Conservation (phyloP, 345 rosid genomes). For the Rhodamnia argentea region DNA sequence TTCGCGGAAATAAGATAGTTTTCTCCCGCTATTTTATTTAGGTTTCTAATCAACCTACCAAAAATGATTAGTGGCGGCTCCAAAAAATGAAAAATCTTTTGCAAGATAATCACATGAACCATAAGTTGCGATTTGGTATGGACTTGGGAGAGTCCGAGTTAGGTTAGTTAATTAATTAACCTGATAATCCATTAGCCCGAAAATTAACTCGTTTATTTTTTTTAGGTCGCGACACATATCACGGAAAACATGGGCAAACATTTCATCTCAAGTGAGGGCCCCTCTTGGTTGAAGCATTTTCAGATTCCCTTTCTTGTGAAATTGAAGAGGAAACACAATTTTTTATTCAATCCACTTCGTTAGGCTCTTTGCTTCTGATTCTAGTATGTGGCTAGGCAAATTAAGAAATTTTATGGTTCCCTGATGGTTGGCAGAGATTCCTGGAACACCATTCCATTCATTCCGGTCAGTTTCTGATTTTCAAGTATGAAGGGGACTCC, state of each 20-base stretch:
- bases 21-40: too few relatives aligned
- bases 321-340: not conserved
- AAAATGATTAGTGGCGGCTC: too few relatives aligned
- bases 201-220: too few relatives aligned
- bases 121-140: too few relatives aligned
- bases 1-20: too few relatives aligned
- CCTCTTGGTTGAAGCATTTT: not conserved
- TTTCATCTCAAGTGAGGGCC: not conserved
- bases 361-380: not conserved
- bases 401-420: not conserved
- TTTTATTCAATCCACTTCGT: not conserved
- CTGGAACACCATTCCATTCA: not conserved
- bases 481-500: conserved; percentile 4
- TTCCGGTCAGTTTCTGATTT: not conserved
- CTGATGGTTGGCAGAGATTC: not conserved
- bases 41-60: too few relatives aligned
- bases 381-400: not conserved
- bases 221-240: too few relatives aligned
- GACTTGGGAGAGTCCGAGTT: too few relatives aligned
- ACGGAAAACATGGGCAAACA: not conserved
- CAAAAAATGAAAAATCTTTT: too few relatives aligned
- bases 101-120: too few relatives aligned
- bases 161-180: too few relatives aligned
- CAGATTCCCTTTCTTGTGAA: not conserved
- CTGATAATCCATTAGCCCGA: too few relatives aligned